phyloP scores from a whole-genome alignment of 345 rosid genomes.

The Euphorbia peplus region DNA sequence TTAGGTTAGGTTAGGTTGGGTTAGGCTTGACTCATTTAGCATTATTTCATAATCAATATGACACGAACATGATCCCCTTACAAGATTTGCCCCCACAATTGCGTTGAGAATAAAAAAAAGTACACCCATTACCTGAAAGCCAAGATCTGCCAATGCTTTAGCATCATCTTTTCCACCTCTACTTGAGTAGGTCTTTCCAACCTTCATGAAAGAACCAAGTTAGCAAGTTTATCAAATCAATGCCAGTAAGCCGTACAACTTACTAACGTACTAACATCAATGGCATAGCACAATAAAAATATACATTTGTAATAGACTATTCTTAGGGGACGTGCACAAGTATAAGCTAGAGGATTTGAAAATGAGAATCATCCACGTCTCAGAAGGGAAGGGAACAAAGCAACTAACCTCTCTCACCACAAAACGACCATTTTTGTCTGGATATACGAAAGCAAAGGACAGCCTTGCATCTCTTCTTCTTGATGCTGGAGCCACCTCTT shows the following conservation, averaged over 20 bases:
- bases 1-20: too few species aligned
- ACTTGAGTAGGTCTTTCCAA: slow-evolving; percentile 70
- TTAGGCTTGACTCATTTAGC: too few species aligned
- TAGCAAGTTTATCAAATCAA: slow-evolving; percentile 8
- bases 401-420: slow-evolving; percentile 61
- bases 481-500: slow-evolving; percentile 89
- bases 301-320: not conserved
- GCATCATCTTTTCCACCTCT: slow-evolving; percentile 74
- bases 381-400: not conserved
- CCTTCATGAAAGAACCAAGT: slow-evolving; percentile 40
- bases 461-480: slow-evolving; percentile 86
- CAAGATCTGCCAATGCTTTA: slow-evolving; percentile 68
- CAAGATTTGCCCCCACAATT: too few species aligned
- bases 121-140: slow-evolving; percentile 57
- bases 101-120: not conserved
- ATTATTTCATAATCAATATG: too few species aligned
- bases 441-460: slow-evolving; percentile 91
- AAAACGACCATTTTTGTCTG: slow-evolving; percentile 73
- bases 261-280: too few species aligned
- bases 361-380: not conserved
- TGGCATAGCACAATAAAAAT: not conserved
- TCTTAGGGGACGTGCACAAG: slow-evolving; percentile 3
- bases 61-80: too few species aligned
- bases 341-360: not conserved
- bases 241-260: not conserved